Evolutionary conservation across 1,284 basidiomycete species (phyloP).

Genomic region (Termitomyces sp.): DNA sequence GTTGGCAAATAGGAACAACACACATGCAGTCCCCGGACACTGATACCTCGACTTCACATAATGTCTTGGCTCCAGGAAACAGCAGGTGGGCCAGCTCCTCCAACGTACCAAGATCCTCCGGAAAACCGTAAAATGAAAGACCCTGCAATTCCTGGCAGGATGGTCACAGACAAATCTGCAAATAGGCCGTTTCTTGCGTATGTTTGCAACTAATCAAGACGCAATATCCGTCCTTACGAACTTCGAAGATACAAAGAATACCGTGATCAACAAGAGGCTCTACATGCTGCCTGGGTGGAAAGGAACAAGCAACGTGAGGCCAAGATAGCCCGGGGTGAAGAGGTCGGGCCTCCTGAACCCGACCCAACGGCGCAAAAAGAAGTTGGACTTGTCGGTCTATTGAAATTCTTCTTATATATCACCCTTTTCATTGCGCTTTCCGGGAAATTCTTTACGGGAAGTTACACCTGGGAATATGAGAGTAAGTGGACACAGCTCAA

Average conservation of each 20-base stretch:
- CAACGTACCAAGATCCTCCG: conserved; percentile 13
- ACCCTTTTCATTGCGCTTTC: conserved; percentile 51
- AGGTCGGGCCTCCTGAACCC: conserved; percentile 62
- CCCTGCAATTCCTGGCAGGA: conserved; percentile 17
- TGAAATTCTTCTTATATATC: conserved; percentile 63
- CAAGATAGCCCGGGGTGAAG: conserved; percentile 68
- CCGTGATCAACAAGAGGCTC: conserved; percentile 52
- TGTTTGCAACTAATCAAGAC: conserved; percentile 25
- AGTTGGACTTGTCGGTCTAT: conserved; percentile 55
- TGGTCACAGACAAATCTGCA: conserved; percentile 72
- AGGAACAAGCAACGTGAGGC: conserved; percentile 67
- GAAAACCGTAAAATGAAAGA: conserved; percentile 15
- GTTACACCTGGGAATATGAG: conserved; percentile 74
- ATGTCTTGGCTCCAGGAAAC: conserved; percentile 57
- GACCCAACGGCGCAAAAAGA: conserved; percentile 68
- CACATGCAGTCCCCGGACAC: too few species aligned
- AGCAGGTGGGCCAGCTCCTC: conserved; percentile 28
- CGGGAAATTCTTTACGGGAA: conserved; percentile 78
- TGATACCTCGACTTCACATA: not conserved
- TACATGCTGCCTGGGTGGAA: conserved; percentile 62
- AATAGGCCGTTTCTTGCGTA: conserved; percentile 80
- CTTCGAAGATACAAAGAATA: conserved; percentile 61
- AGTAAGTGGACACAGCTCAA: conserved; percentile 52
- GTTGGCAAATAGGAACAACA: not conserved
- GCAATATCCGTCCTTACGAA: conserved; percentile 12